Percentiles rank a stretch among this genome's conserved stretches.
Conservation (phyloP, 2,329 filamentous ascomycete genomes). For the Epichloe amarillans region DNA sequence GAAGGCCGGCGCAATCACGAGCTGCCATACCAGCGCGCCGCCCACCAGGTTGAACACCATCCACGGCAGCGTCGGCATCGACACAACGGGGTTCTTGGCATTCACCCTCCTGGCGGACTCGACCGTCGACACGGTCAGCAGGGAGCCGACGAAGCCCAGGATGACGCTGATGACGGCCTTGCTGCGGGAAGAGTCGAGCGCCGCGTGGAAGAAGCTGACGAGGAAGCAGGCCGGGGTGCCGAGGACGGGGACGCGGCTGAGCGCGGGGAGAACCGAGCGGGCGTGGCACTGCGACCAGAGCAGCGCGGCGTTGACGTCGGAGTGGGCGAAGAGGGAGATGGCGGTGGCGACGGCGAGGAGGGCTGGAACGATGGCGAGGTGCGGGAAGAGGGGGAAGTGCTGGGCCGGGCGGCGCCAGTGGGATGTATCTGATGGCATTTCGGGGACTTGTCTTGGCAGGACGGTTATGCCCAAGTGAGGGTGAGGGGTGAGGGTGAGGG, state of each 20-base stretch:
- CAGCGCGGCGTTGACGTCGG: slow-evolving; percentile 36
- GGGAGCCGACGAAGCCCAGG: slow-evolving; percentile 30
- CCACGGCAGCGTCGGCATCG: slow-evolving; percentile 28
- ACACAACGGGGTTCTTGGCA: slow-evolving; percentile 20
- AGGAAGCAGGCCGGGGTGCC: slow-evolving; percentile 35
- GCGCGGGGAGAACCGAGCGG: slow-evolving; percentile 27
- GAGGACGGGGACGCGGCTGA: slow-evolving; percentile 31
- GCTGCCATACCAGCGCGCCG: slow-evolving; percentile 37
- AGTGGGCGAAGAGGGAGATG: slow-evolving; percentile 28
- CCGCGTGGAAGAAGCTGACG: slow-evolving; percentile 34
- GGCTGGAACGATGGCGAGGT: slow-evolving; percentile 35
- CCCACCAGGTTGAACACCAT: slow-evolving; percentile 35
- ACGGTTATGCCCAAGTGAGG: neutral
- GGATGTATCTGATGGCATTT: neutral
- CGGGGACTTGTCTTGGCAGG: no score
- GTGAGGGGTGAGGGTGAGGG: no score
- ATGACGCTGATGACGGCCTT: slow-evolving; percentile 27
- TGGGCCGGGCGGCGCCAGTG: slow-evolving; percentile 33
- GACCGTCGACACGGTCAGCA: slow-evolving; percentile 35
- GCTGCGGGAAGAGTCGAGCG: slow-evolving; percentile 28
- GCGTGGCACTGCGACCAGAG: slow-evolving; percentile 42
- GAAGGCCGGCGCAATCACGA: slow-evolving; percentile 37
- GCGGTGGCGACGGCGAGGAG: slow-evolving; percentile 31
- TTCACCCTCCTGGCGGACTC: slow-evolving; percentile 34
- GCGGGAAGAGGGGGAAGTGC: slow-evolving; percentile 37